A percentile compares a stretch with the other conserved stretches of the same genome.
These are phyloP conservation scores for Corrigiola litoralis DNA, from an alignment of 179 eudicot genomes.

Conservation along the genomic window DNA sequence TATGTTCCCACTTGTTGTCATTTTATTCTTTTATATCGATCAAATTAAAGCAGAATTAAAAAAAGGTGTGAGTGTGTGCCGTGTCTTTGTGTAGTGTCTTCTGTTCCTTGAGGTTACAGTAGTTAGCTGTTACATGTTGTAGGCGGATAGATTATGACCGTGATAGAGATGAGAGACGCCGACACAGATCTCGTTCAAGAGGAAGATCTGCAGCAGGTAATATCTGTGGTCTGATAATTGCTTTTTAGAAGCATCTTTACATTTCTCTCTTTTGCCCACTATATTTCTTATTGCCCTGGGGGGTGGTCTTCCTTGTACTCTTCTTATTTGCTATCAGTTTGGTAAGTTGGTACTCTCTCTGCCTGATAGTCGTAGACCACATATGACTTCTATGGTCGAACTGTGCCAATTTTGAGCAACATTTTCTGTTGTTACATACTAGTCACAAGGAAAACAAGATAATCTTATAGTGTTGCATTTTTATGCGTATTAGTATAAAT, in stretches of 20 bases:
- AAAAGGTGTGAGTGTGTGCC: no score
- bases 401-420: no score
- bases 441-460: no score
- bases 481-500: no score
- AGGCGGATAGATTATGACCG: conserved; percentile 92
- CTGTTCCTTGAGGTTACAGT: background rate
- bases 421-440: no score
- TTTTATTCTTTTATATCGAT: background rate
- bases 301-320: background rate
- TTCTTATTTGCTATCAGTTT: background rate
- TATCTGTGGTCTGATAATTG: no score
- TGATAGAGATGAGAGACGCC: conserved; percentile 92
- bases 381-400: no score
- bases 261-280: background rate
- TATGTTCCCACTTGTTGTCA: background rate
- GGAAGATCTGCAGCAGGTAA: conserved; percentile 71
- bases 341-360: no score
- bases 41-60: no score
- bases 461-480: no score
- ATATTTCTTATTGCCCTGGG: background rate
- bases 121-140: conserved; percentile 43
- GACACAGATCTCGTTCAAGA: conserved; percentile 62
- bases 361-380: no score
- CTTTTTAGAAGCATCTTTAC: no score
- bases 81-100: background rate